Conservation (phyloP, 148 eudicot genomes). For the Rhododendron williamsianum region DNA sequence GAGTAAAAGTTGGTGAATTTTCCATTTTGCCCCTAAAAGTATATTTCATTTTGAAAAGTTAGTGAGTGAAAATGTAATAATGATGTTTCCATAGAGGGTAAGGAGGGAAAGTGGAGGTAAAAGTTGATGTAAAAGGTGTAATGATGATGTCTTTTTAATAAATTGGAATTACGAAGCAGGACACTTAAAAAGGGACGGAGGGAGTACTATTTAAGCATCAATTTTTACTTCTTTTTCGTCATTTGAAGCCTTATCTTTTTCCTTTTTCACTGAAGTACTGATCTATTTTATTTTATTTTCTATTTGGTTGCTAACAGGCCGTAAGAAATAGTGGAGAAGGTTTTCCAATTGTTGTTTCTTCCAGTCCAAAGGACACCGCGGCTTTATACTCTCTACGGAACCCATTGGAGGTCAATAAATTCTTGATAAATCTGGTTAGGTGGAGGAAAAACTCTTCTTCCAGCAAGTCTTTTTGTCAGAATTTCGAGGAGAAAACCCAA, state of each 20-base stretch:
- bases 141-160: too few species aligned
- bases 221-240: background rate
- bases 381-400: constrained; percentile 36
- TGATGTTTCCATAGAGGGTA: too few species aligned
- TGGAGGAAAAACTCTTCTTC: constrained; percentile 19
- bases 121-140: too few species aligned
- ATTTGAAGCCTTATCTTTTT: background rate
- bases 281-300: background rate
- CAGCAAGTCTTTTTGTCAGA: background rate
- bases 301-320: constrained; percentile 20
- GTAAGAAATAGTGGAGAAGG: constrained; percentile 35
- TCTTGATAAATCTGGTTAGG: constrained; percentile 31
- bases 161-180: too few species aligned
- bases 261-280: background rate
- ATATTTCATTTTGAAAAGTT: too few species aligned
- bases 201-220: background rate
- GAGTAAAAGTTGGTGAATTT: too few species aligned
- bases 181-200: too few species aligned
- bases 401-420: constrained; percentile 35
- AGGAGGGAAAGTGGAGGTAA: too few species aligned
- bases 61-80: too few species aligned
- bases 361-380: constrained; percentile 34
- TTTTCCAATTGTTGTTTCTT: constrained; percentile 37
- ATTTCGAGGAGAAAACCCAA: background rate
- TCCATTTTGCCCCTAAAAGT: too few species aligned